phyloP scores from a whole-genome alignment of 2,329 filamentous ascomycete species.

The Phyllosticta citriasiana region DNA sequence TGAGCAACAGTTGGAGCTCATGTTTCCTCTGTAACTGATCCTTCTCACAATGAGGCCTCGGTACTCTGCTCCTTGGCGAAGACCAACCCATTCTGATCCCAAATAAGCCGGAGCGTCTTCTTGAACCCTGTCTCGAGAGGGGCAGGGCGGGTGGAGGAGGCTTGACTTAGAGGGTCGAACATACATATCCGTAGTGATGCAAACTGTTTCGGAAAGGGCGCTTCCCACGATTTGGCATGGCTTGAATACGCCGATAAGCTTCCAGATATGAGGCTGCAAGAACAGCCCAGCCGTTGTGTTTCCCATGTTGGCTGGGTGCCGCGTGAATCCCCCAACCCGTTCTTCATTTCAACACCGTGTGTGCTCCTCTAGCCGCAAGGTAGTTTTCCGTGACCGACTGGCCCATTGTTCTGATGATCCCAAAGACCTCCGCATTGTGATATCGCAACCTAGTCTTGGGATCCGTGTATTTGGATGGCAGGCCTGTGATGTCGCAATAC shows the following conservation, averaged over 20 bases:
- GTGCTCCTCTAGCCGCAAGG: slow-evolving; percentile 79
- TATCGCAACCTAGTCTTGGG: slow-evolving; percentile 92
- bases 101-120: slow-evolving; percentile 99
- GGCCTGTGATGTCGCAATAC: slow-evolving; percentile 92
- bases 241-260: neutral
- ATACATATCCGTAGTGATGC: slow-evolving; percentile 39
- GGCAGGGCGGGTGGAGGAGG: slow-evolving; percentile 73
- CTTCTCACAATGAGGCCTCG: slow-evolving; percentile 58
- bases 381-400: slow-evolving; percentile 81
- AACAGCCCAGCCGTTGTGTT: neutral
- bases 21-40: slow-evolving; percentile 48
- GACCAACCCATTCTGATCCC: slow-evolving; percentile 56
- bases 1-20: slow-evolving; percentile 40
- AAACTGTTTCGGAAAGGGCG: neutral
- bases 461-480: slow-evolving; percentile 85
- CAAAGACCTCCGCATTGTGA: slow-evolving; percentile 87
- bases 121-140: slow-evolving; percentile 75
- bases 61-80: slow-evolving; percentile 75
- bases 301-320: neutral
- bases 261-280: neutral
- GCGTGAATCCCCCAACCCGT: neutral
- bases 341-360: slow-evolving; percentile 79
- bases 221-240: neutral
- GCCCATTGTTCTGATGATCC: slow-evolving; percentile 66
- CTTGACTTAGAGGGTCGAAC: slow-evolving; percentile 94